Evolutionary conservation across 164 flowering plant species (phyloP).

Genomic region (Aristolochia californica): DNA sequence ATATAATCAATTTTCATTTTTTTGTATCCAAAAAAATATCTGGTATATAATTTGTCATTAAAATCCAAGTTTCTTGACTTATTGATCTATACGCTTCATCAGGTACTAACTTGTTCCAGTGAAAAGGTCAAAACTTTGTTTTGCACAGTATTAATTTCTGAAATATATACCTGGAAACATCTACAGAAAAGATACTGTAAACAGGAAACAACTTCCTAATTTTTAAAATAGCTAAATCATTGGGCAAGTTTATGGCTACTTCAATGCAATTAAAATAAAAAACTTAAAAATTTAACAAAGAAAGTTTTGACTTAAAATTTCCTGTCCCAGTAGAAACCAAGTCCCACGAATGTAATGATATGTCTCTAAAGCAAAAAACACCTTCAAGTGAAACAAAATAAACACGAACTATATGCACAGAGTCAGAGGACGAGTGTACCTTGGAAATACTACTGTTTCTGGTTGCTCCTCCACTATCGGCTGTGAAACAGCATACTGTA

Average conservation of each 20-base stretch:
- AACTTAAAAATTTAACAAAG: background rate
- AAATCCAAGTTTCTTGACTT: too few species aligned
- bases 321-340: background rate
- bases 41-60: too few species aligned
- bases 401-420: background rate
- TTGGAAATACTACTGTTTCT: constrained; percentile 18
- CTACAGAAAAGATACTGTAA: too few species aligned
- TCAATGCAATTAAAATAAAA: background rate
- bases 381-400: background rate
- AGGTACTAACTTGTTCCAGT: too few species aligned
- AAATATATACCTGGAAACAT: too few species aligned
- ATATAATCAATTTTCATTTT: background rate
- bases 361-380: background rate
- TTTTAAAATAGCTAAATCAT: too few species aligned
- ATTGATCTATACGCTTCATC: too few species aligned
- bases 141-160: too few species aligned
- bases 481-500: constrained; percentile 25
- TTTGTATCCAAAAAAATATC: background rate
- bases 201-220: too few species aligned
- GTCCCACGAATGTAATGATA: background rate
- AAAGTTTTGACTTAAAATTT: background rate
- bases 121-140: too few species aligned
- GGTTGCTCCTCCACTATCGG: constrained; percentile 20
- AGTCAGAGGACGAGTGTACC: constrained; percentile 10
- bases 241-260: too few species aligned